Percentiles rank a stretch among this genome's conserved stretches.
phyloP scores from a whole-genome alignment of 208 protist genomes.

The Novymonas esmeraldas region DNA sequence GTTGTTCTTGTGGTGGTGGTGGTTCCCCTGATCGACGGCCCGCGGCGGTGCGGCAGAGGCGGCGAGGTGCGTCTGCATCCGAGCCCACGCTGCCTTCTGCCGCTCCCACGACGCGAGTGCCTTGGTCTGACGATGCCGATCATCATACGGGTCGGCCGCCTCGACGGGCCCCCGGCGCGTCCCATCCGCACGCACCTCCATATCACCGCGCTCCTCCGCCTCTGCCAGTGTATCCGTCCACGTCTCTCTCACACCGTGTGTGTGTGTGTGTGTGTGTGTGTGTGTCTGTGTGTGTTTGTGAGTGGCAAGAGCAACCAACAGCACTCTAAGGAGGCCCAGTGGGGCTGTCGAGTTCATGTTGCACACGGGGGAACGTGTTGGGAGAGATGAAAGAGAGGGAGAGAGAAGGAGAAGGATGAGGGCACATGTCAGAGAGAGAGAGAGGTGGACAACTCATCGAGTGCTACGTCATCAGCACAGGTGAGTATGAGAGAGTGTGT shows the following conservation, averaged over 20 bases:
- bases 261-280: too few species aligned
- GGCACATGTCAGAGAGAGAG: not conserved
- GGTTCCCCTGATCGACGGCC: not conserved
- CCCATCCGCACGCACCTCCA: not conserved
- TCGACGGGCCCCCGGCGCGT: not conserved
- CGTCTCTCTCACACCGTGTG: too few species aligned
- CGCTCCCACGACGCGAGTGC: conserved; percentile 66
- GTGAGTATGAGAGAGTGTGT: too few species aligned
- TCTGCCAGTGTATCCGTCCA: too few species aligned
- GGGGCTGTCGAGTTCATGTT: too few species aligned
- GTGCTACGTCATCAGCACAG: too few species aligned
- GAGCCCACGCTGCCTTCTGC: conserved; percentile 68
- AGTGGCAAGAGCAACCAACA: too few species aligned
- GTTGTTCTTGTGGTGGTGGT: not conserved
- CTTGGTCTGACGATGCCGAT: conserved; percentile 66
- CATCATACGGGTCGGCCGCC: conserved; percentile 37
- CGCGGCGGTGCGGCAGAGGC: conserved; percentile 5
- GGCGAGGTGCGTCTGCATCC: conserved; percentile 32
- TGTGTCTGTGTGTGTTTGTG: too few species aligned
- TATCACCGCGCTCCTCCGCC: too few species aligned
- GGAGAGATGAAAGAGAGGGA: not conserved
- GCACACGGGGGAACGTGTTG: too few species aligned
- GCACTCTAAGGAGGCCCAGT: too few species aligned
- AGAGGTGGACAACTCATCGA: too few species aligned
- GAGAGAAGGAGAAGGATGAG: not conserved